Evolutionary conservation across 1,284 basidiomycete species (phyloP), one percentile per base, ranked within the genome.

Genomic region (Apiotrichum veenhuisii): DNA sequence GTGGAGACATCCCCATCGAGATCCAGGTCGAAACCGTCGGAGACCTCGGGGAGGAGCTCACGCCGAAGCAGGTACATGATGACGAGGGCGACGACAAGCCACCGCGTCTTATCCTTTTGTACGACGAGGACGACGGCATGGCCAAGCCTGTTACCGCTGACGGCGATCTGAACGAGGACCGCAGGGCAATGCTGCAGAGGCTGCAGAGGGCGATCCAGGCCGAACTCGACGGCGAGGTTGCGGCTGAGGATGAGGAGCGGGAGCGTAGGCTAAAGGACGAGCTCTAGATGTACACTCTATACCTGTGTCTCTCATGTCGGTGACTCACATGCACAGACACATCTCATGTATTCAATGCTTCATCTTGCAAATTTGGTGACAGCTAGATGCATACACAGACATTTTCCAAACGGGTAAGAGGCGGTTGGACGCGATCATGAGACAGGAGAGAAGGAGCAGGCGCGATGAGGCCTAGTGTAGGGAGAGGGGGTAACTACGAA

Each of bases 301-400:
- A 9, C 15, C 18, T 20, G 37, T 37, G n/a, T 30, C 25, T 18
- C 5, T 45, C 23, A 7, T 22, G 18, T 22, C 40, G 20, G 20
- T 41, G n/a, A 33, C 44, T 20, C 27, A 33, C 30, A 25, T 18
- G n/a, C 40, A 22, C 40, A 22, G 20, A 18, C 25, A 17, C 37
- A 38, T 8, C 37, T 18, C 37, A 38, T 17, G 37, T n/a, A 38
- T n/a, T n/a, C n/a, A n/a, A n/a, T n/a, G n/a, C n/a, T n/a, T n/a
- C n/a, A 17, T 17, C 41, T 22, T 25, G 8, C 22, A 40, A 5
- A 14, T 25, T 45, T 41, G 49, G 40, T 52, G 50, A 52, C 50
- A 52, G 48, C 56, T 61, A 61, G 56, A 61, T 61, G 59, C 59
- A 61, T 61, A 61, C 59, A 61, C 59, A 61, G 49, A 49, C 48